These are phyloP conservation scores for Cytospora piceicola DNA, from an alignment of 2,329 filamentous ascomycete species.

Conservation along the genomic window DNA sequence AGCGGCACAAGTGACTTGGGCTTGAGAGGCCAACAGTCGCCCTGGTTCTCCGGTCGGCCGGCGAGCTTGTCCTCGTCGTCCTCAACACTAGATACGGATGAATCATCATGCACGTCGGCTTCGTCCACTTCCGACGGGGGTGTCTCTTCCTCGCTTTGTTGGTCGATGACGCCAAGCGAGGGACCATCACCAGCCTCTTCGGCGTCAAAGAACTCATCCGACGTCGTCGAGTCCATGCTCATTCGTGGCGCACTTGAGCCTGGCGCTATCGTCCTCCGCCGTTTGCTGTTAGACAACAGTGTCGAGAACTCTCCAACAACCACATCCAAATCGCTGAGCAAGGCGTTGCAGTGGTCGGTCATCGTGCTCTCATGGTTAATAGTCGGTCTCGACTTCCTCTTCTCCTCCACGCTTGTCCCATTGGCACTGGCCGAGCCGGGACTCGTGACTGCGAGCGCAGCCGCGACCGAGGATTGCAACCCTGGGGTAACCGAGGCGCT, in stretches of 20 bases:
- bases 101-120: conserved; percentile 61
- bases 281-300: conserved; percentile 78
- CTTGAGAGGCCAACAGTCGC: conserved; percentile 70
- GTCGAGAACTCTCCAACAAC: conserved; percentile 82
- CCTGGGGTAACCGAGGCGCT: conserved; percentile 55
- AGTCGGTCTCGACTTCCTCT: conserved; percentile 43
- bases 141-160: conserved; percentile 70
- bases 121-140: conserved; percentile 59
- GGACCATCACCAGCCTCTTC: conserved; percentile 64
- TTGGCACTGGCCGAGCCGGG: conserved; percentile 38
- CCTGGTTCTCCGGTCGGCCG: conserved; percentile 61
- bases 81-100: conserved; percentile 62
- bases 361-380: conserved; percentile 65
- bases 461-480: conserved; percentile 44
- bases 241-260: conserved; percentile 54
- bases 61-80: conserved; percentile 59
- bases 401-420: conserved; percentile 36
- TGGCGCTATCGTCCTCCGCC: conserved; percentile 65
- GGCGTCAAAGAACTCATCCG: conserved; percentile 96
- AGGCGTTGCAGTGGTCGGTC: conserved; percentile 79
- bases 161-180: conserved; percentile 73
- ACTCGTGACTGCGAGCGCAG: conserved; percentile 48
- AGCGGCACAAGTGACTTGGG: conserved; percentile 78
- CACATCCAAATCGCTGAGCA: conserved; percentile 83
- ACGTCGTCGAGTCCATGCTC: conserved; percentile 79